phyloP scores from a whole-genome alignment of 768 basidiomycete species.

The Xanthoconium stramineum region DNA sequence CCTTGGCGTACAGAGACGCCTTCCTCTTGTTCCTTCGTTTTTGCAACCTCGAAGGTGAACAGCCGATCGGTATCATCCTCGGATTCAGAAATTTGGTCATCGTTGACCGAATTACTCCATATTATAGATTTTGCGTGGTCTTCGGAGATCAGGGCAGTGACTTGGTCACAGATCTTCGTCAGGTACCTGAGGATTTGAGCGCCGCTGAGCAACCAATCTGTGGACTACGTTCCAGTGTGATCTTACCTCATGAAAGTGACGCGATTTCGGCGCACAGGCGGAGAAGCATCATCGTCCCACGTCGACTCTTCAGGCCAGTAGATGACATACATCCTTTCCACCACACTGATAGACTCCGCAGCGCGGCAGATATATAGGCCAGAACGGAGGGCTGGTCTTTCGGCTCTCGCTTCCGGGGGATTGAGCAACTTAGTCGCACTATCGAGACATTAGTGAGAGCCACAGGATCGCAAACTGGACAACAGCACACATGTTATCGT shows the following conservation, averaged over 20 bases:
- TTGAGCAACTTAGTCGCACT: conserved; percentile 14
- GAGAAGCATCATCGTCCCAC: conserved; percentile 50
- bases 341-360: not conserved
- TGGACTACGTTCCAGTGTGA: not conserved
- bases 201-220: not conserved
- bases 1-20: conserved; percentile 41
- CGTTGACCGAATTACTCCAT: conserved; percentile 36
- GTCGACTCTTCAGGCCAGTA: conserved; percentile 64
- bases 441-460: not conserved
- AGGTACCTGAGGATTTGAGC: conserved; percentile 42
- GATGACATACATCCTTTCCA: conserved; percentile 41
- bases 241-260: conserved; percentile 58
- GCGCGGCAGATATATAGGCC: conserved; percentile 47
- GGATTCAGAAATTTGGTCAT: conserved; percentile 23
- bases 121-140: conserved; percentile 44
- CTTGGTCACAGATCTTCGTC: conserved; percentile 56
- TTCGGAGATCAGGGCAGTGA: conserved; percentile 45
- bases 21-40: conserved; percentile 58
- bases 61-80: conserved; percentile 47
- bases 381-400: conserved; percentile 38
- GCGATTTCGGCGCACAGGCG: conserved; percentile 50
- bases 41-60: conserved; percentile 54
- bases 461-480: not conserved
- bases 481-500: conserved; percentile 38
- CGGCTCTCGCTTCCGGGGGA: not conserved